Percentiles rank a stretch among this genome's conserved stretches.
phyloP scores from a whole-genome alignment of 192 early-diverging fungal species.

The Pecoramyces ruminantium region DNA sequence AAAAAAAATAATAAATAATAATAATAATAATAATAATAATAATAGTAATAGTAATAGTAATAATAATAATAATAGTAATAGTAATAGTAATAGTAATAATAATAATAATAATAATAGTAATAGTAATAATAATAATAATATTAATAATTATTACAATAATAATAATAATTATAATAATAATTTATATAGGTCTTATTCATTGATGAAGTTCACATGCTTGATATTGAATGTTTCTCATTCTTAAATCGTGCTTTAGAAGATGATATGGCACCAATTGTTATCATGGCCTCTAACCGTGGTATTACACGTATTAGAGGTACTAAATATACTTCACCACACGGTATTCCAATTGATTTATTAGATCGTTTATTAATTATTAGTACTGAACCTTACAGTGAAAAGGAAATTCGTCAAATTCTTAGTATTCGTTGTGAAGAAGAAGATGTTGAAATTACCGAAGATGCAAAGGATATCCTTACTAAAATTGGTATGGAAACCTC shows the following conservation, averaged over 20 bases:
- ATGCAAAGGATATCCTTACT: slow-evolving; percentile 68
- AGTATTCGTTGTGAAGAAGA: slow-evolving; percentile 84
- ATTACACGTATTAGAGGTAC: slow-evolving; percentile 90
- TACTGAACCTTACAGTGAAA: slow-evolving; percentile 68
- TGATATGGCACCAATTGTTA: slow-evolving; percentile 89
- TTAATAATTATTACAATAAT: no score
- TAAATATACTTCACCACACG: slow-evolving; percentile 89
- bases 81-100: no score
- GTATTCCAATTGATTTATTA: slow-evolving; percentile 88
- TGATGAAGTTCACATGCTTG: slow-evolving; percentile 99
- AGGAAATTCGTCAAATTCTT: slow-evolving; percentile 76
- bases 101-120: no score
- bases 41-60: no score
- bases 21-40: no score
- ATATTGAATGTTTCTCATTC: slow-evolving; percentile 99
- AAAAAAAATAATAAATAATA: no score
- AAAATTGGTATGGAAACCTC: slow-evolving; percentile 85
- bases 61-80: no score
- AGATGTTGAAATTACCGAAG: slow-evolving; percentile 78
- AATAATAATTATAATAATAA: not conserved
- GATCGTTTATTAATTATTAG: slow-evolving; percentile 91
- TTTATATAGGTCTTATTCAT: slow-evolving; percentile 68
- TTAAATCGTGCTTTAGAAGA: slow-evolving; percentile 94
- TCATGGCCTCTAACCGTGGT: slow-evolving; percentile 98
- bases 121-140: no score